Evolutionary conservation across 169 alveolate species (phyloP).

Genomic region (Perkinsus marinus): DNA sequence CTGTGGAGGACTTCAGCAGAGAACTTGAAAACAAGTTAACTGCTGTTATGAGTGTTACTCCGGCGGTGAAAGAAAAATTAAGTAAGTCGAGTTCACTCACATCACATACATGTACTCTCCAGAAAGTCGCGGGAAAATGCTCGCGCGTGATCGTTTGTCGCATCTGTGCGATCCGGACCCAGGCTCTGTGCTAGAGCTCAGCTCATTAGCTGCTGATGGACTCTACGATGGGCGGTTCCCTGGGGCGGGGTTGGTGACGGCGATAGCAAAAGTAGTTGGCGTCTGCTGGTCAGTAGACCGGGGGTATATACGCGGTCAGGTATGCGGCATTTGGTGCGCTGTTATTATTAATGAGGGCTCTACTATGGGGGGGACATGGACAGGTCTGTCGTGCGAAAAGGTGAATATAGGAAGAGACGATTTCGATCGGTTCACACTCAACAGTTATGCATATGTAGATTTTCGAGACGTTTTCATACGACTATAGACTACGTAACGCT

Average conservation of each 20-base stretch:
- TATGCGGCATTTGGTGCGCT: slow-evolving; percentile 19
- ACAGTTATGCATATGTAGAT: neutral
- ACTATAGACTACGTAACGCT: too few species aligned
- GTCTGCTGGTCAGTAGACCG: slow-evolving; percentile 2
- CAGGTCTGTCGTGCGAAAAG: slow-evolving; percentile 50
- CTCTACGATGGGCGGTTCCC: slow-evolving; percentile 43
- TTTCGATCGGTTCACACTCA: neutral
- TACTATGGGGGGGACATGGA: slow-evolving; percentile 55
- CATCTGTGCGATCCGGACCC: slow-evolving; percentile 42
- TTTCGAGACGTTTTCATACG: too few species aligned
- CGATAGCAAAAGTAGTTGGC: slow-evolving; percentile 46
- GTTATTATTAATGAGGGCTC: slow-evolving; percentile 57
- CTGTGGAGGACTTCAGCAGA: too few species aligned
- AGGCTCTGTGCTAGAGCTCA: slow-evolving; percentile 47
- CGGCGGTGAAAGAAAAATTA: too few species aligned
- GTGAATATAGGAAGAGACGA: neutral
- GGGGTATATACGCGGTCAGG: neutral
- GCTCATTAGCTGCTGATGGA: slow-evolving; percentile 45
- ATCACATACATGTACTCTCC: too few species aligned
- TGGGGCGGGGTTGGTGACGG: slow-evolving; percentile 52
- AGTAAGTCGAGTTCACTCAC: too few species aligned
- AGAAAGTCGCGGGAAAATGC: slow-evolving; percentile 7
- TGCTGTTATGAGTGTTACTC: too few species aligned
- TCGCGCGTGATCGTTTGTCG: slow-evolving; percentile 36
- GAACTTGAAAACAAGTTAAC: too few species aligned